These are phyloP conservation scores for Pyrenopolyporus hunteri DNA, from an alignment of 495 filamentous ascomycete species.

Conservation along the genomic window DNA sequence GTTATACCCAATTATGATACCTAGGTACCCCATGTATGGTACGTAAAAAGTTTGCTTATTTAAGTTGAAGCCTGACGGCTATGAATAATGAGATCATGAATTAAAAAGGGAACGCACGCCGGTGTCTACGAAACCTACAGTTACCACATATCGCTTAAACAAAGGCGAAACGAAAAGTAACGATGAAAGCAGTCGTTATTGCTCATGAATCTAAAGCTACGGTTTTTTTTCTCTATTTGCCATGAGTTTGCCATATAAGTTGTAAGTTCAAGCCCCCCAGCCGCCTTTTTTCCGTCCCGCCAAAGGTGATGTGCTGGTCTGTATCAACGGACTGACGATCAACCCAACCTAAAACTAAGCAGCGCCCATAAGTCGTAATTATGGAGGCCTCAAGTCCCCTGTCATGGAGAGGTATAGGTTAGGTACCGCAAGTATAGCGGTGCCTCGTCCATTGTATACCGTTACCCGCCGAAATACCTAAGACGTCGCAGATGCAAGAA, in stretches of 20 bases:
- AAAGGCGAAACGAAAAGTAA: neutral
- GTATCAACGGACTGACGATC: neutral
- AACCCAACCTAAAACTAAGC: constrained; percentile 1
- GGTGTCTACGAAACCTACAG: no score
- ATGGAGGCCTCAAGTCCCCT: constrained; percentile 1
- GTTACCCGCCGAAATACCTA: neutral
- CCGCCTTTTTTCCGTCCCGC: neutral
- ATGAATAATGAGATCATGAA: constrained; percentile 36
- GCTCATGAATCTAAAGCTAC: constrained; percentile 19
- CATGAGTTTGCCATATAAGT: neutral
- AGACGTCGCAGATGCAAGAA: neutral
- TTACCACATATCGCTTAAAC: no score
- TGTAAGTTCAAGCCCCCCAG: neutral
- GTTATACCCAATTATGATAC: no score
- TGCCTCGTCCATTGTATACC: neutral
- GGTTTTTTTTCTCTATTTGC: neutral
- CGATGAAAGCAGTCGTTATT: constrained; percentile 21
- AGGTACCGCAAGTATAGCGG: neutral
- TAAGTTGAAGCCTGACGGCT: constrained; percentile 3
- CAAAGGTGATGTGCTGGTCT: neutral
- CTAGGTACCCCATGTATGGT: no score
- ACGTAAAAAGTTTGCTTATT: constrained; percentile 1
- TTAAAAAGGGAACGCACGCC: neutral
- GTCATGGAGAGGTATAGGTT: neutral
- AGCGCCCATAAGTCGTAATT: neutral